Percentiles rank a stretch among this genome's conserved stretches.
Conservation (phyloP, 495 filamentous ascomycete species). For the Melanomma pulvis-pyrius region DNA sequence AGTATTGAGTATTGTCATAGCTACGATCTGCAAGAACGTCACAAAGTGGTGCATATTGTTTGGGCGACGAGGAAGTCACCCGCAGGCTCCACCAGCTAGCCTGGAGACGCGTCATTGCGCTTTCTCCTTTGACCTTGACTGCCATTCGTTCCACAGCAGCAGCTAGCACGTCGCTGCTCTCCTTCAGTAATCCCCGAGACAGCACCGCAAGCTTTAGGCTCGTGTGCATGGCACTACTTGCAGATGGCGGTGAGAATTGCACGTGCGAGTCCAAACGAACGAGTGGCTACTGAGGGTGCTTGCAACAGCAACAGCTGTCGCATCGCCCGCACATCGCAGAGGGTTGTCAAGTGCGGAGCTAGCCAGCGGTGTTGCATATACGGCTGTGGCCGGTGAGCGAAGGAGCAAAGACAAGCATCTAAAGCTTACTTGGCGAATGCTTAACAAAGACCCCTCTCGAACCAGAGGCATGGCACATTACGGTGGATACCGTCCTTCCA, state of each 20-base stretch:
- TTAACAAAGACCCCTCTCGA: too few species aligned
- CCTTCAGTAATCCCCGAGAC: not conserved
- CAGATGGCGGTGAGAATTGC: not conserved
- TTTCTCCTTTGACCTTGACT: not conserved
- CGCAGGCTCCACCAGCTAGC: not conserved
- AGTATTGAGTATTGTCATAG: too few species aligned
- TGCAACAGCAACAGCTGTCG: not conserved
- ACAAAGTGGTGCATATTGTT: too few species aligned
- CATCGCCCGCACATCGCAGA: not conserved
- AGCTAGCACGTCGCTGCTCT: not conserved
- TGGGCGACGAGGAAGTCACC: not conserved
- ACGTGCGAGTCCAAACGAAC: not conserved
- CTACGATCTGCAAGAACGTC: too few species aligned
- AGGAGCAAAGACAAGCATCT: conserved; percentile 5
- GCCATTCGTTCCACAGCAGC: not conserved
- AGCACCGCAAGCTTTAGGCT: not conserved
- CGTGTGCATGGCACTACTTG: too few species aligned
- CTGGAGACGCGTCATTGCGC: not conserved
- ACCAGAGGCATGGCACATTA: not conserved
- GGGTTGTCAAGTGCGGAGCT: not conserved
- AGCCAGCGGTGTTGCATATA: not conserved
- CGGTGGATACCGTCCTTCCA: too few species aligned
- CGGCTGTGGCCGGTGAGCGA: not conserved
- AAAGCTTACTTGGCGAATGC: conserved; percentile 3
- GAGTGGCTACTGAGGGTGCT: too few species aligned